Conservation (phyloP, 179 eudicot genomes). For the Drosera spatulata region DNA sequence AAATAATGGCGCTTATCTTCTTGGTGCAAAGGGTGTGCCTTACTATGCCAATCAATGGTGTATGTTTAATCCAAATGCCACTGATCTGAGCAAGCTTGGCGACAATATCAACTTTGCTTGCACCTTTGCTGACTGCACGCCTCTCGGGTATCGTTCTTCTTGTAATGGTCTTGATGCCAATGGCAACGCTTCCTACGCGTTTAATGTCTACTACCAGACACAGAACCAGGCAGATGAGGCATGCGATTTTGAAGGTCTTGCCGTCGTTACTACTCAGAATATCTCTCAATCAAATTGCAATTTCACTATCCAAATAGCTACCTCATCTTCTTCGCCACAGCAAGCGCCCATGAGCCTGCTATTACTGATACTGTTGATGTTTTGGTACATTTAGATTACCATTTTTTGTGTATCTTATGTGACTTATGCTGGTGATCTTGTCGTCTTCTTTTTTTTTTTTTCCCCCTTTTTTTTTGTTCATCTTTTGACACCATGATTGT, state of each 20-base stretch:
- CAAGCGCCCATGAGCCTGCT: slow-evolving; percentile 10
- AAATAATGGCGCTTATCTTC: slow-evolving; percentile 26
- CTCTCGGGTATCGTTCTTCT: slow-evolving; percentile 70
- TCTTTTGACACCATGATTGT: too few species aligned
- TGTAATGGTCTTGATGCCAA: slow-evolving; percentile 51
- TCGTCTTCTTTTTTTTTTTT: too few species aligned
- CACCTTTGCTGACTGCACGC: slow-evolving; percentile 53
- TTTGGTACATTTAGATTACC: neutral
- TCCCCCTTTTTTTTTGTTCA: too few species aligned
- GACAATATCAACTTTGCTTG: slow-evolving; percentile 55
- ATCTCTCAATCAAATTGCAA: slow-evolving; percentile 22
- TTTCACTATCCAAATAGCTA: slow-evolving; percentile 46
- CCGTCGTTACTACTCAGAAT: slow-evolving; percentile 25
- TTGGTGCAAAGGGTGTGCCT: slow-evolving; percentile 47
- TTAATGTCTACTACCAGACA: slow-evolving; percentile 69
- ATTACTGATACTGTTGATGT: neutral
- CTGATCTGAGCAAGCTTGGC: slow-evolving; percentile 40
- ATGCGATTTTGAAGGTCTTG: slow-evolving; percentile 66
- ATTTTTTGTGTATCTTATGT: too few species aligned
- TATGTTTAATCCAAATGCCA: slow-evolving; percentile 37
- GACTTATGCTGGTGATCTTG: too few species aligned
- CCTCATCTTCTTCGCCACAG: slow-evolving; percentile 8
- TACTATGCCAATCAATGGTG: slow-evolving; percentile 64
- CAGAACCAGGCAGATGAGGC: slow-evolving; percentile 41
- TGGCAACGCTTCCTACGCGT: slow-evolving; percentile 69